Base-by-base conservation (phyloP, 768 basidiomycete species). In the Trametes gibbosa region DNA sequence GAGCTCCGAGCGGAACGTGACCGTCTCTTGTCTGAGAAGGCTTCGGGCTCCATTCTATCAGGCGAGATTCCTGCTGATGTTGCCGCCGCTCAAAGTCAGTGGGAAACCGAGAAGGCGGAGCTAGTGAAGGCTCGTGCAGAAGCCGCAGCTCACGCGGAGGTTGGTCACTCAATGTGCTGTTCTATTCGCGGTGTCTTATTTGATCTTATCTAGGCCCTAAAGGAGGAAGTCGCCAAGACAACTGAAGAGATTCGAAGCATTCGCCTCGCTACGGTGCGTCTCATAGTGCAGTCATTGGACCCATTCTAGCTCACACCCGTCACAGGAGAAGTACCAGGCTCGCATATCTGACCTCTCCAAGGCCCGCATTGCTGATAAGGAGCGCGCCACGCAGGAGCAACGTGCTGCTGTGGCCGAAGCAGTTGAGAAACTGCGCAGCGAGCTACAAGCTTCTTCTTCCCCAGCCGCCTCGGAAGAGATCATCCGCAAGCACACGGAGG, bases 101-200 rank as follows among this genome's bases (percentile, higher is more conserved):
- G 83, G 81, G 86, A 89, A 56, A 66, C 75, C 1, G 87, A 90
- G 67, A 89, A 84, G 64, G 76, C 72, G 0, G 79, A 82, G 53
- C 74, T 92, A 0, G 55, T 77, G 35, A 82, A 83, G 63, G 76
- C 78, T 25, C 83, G 84, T 7, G 86, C 81, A 57, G 83, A 86
- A n/a, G 84, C 85, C 2, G 59, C 81, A 6, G 74, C 80, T 12
- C 81, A 83, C 53, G 71, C 80, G n/a, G 83, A 84, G 75, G 90
- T 86, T 69, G 24, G 70, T 45, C 40, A 6, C 3, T 39, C 37
- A 14, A 39, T 9, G 5, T 27, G 12, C 2, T 39, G 9, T 23
- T 53, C 10, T 7, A 17, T 14, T 12, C 14, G 27, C 21, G 4
- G 16, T 39, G 13, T 35, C 14, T 19, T 17, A n/a, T 25, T 41